These are phyloP conservation scores for Bocquillonia castaneifolia DNA, from an alignment of 441 rosid species.

Conservation along the genomic window DNA sequence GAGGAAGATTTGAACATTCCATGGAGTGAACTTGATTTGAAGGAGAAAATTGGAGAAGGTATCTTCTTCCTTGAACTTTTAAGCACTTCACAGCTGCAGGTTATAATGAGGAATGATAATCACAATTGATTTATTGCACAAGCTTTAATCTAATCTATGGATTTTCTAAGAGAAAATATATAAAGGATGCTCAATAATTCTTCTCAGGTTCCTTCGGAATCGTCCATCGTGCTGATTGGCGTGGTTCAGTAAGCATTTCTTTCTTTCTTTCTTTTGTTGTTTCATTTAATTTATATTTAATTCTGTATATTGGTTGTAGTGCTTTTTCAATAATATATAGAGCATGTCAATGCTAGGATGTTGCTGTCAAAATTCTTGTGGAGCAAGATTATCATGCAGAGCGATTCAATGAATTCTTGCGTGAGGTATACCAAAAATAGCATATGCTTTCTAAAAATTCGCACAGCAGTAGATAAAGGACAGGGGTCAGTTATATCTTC, in stretches of 20 bases:
- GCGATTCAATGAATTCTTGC: constrained; percentile 70
- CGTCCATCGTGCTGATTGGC: constrained; percentile 93
- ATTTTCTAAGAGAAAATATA: constrained; percentile 9
- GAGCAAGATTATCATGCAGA: constrained; percentile 86
- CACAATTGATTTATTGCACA: neutral
- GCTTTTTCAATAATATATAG: constrained; percentile 8
- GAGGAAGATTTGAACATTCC: constrained; percentile 76
- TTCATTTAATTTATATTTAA: neutral
- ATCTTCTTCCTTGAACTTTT: constrained; percentile 16
- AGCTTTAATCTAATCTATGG: neutral
- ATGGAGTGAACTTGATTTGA: constrained; percentile 72
- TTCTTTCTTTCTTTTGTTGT: neutral
- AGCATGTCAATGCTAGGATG: constrained; percentile 51
- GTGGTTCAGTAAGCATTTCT: constrained; percentile 64
- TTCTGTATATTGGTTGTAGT: constrained; percentile 8
- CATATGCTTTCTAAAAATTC: constrained; percentile 6
- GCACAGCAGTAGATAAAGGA: neutral
- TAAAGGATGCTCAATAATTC: constrained; percentile 20
- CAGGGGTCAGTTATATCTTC: neutral
- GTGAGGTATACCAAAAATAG: constrained; percentile 51
- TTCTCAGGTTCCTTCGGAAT: constrained; percentile 95
- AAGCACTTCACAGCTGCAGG: constrained; percentile 1
- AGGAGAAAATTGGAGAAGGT: constrained; percentile 90
- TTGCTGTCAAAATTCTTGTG: constrained; percentile 94
- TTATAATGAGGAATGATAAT: constrained; percentile 5